Evolutionary conservation across 2,329 filamentous ascomycete genomes (phyloP).

Genomic region (Ceratocystis alfenasii): DNA sequence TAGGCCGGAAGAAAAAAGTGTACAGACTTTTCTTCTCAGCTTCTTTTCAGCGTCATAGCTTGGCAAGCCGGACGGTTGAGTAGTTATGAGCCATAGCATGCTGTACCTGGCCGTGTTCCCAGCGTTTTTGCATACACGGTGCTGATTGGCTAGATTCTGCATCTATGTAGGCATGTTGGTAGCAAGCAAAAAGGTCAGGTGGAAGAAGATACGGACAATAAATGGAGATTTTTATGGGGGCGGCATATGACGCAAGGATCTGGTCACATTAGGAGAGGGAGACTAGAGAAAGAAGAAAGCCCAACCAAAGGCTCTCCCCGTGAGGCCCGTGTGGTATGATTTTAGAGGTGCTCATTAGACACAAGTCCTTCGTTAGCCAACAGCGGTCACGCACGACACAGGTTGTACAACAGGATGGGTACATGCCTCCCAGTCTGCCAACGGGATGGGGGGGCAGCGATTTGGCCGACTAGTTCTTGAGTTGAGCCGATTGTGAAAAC

Average conservation of each 20-base stretch:
- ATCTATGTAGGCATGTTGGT: background rate
- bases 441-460: too few relatives aligned
- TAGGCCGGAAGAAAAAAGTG: background rate
- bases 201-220: background rate
- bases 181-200: background rate
- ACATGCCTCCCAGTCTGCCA: too few relatives aligned
- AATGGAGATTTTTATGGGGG: too few relatives aligned
- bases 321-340: too few relatives aligned
- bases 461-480: background rate
- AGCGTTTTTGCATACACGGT: background rate
- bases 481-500: background rate
- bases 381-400: too few relatives aligned
- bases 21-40: background rate
- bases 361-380: too few relatives aligned
- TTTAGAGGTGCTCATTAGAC: too few relatives aligned
- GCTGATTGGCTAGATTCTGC: background rate
- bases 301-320: too few relatives aligned
- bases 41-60: background rate
- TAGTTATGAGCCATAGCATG: background rate
- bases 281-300: too few relatives aligned
- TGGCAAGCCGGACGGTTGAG: background rate
- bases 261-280: too few relatives aligned
- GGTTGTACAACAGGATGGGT: too few relatives aligned
- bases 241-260: too few relatives aligned
- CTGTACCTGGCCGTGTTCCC: background rate